Percentiles rank a stretch among this genome's conserved stretches.
Evolutionary conservation across 768 basidiomycete species (phyloP).

Genomic region (Termitomyces sp.): DNA sequence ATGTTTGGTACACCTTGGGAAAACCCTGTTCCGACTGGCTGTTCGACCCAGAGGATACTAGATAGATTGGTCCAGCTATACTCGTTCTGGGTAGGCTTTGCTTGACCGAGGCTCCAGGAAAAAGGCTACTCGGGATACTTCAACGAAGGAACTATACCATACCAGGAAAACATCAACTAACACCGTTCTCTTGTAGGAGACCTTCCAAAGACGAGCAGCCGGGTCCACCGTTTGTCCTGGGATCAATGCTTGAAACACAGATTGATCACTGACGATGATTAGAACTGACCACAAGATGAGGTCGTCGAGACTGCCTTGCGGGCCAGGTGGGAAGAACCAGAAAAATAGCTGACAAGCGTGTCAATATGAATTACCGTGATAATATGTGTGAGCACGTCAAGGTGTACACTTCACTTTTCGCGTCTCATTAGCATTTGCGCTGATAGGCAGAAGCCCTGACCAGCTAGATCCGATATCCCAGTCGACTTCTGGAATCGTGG

Average conservation of each 20-base stretch:
- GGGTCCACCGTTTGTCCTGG: neutral
- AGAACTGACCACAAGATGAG: neutral
- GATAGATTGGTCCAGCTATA: neutral
- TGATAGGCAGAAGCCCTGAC: neutral
- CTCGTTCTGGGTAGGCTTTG: neutral
- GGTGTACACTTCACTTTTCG: neutral
- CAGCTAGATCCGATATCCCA: neutral
- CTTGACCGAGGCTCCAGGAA: neutral
- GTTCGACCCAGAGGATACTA: neutral
- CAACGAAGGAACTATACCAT: neutral
- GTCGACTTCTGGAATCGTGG: neutral
- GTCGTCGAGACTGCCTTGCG: neutral
- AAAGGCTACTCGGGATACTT: neutral
- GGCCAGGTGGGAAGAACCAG: neutral
- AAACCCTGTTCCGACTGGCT: neutral
- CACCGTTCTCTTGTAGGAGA: neutral
- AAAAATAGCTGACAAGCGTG: neutral
- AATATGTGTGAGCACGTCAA: neutral
- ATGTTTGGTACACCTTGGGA: neutral
- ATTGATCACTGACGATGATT: neutral
- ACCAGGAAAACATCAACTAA: neutral
- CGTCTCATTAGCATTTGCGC: neutral
- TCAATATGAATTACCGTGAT: neutral
- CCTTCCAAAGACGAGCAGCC: neutral
- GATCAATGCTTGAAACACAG: neutral